Percentiles rank a stretch among this genome's conserved stretches.
phyloP scores from a whole-genome alignment of 176 grass and related monocot genomes.

The Carex kokanica region DNA sequence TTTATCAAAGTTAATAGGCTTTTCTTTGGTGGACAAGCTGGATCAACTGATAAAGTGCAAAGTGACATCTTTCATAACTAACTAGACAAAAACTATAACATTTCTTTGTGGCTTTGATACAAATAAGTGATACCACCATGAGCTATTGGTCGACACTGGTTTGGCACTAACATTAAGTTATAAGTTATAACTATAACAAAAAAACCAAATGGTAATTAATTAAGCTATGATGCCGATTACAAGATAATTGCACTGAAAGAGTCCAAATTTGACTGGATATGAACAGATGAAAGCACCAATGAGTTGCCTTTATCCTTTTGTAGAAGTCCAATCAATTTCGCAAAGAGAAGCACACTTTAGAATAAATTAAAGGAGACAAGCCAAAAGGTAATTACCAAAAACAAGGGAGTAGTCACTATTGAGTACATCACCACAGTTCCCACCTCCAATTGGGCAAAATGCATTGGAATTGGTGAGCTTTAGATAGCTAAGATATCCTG shows the following conservation, averaged over 20 bases:
- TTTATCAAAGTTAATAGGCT: conserved; percentile 21
- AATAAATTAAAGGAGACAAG: neutral
- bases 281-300: neutral
- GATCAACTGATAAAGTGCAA: conserved; percentile 16
- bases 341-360: neutral
- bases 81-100: neutral
- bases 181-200: conserved; percentile 19
- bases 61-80: conserved; percentile 2
- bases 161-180: conserved; percentile 19
- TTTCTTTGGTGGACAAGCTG: conserved; percentile 5
- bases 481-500: conserved; percentile 75
- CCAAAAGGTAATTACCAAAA: conserved; percentile 51
- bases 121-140: conserved; percentile 1
- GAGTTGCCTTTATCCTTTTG: neutral
- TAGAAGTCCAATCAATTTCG: neutral
- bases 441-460: conserved; percentile 74
- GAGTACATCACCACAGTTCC: conserved; percentile 63
- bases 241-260: neutral
- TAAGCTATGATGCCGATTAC: neutral
- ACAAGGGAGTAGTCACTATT: conserved; percentile 68
- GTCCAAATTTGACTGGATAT: conserved; percentile 1
- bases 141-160: conserved; percentile 1
- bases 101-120: conserved; percentile 16
- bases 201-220: conserved; percentile 6
- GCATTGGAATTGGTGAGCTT: conserved; percentile 74